These are phyloP conservation scores for Lophiotrema nucula DNA, from an alignment of 495 filamentous ascomycete species.

Conservation along the genomic window DNA sequence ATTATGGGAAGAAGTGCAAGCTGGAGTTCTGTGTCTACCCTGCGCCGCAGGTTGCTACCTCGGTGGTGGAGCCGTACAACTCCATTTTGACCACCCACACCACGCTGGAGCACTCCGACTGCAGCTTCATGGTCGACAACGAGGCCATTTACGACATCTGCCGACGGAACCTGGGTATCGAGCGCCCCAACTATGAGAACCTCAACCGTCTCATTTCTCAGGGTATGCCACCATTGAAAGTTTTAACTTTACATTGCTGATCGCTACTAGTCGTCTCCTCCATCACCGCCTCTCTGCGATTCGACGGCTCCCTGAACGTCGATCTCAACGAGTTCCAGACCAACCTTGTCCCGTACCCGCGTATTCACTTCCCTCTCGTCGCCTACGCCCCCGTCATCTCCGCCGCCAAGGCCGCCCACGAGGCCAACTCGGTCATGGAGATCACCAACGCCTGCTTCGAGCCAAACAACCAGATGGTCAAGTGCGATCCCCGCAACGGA, in stretches of 20 bases:
- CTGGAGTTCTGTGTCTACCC: constrained; percentile 99
- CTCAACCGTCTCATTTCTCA: constrained; percentile 98
- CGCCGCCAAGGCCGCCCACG: constrained; percentile 88
- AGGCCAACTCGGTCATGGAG: constrained; percentile 59
- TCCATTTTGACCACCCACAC: constrained; percentile 98
- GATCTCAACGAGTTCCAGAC: constrained; percentile 99
- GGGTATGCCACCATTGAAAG: constrained; percentile 50
- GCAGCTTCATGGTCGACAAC: constrained; percentile 99
- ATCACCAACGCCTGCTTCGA: constrained; percentile 61
- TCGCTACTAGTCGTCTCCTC: constrained; percentile 77
- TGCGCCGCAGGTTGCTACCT: constrained; percentile 91
- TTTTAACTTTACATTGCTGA: constrained; percentile 4
- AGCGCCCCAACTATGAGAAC: constrained; percentile 96
- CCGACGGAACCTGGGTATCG: constrained; percentile 92
- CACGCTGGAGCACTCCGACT: constrained; percentile 98
- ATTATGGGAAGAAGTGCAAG: constrained; percentile 99
- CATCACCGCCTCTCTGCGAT: constrained; percentile 96
- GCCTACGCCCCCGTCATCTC: constrained; percentile 95
- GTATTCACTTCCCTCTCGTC: constrained; percentile 98
- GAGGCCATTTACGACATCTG: constrained; percentile 99
- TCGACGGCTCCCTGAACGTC: constrained; percentile 98
- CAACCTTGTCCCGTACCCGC: constrained; percentile 96
- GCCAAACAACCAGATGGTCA: constrained; percentile 95
- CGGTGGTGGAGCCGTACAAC: constrained; percentile 99
- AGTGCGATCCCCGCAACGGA: constrained; percentile 96